Evolutionary conservation across 495 filamentous ascomycete species (phyloP).

Genomic region (Lasiosphaeria hispida): DNA sequence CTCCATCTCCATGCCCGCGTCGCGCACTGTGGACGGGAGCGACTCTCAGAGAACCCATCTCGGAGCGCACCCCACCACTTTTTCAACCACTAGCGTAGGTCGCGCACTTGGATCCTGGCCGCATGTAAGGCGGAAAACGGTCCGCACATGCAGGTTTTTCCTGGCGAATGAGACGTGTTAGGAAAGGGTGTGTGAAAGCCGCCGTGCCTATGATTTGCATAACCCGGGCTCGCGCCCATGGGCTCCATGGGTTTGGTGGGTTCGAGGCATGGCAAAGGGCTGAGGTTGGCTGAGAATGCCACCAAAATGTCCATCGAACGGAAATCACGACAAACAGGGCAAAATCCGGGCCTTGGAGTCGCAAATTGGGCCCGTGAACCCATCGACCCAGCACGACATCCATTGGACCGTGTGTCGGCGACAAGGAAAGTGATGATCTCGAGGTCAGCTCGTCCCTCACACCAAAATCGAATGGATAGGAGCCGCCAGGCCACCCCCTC

Average conservation of each 20-base stretch:
- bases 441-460: constrained; percentile 20
- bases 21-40: constrained; percentile 7
- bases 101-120: constrained; percentile 30
- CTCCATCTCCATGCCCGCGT: constrained; percentile 1
- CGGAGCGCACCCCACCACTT: constrained; percentile 1
- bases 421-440: constrained; percentile 18
- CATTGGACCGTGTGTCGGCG: constrained; percentile 13
- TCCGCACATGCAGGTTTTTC: constrained; percentile 37
- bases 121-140: constrained; percentile 45
- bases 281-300: background rate
- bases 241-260: constrained; percentile 8
- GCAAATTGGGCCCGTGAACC: background rate
- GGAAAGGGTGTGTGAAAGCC: constrained; percentile 20
- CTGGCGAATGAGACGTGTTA: constrained; percentile 33
- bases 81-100: constrained; percentile 18
- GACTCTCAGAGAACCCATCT: too few species aligned
- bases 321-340: background rate
- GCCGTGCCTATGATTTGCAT: constrained; percentile 39
- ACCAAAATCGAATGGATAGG: constrained; percentile 23
- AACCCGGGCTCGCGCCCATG: constrained; percentile 26
- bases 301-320: background rate
- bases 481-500: constrained; percentile 27
- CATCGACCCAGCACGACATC: constrained; percentile 1
- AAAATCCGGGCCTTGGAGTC: background rate
- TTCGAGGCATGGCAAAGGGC: constrained; percentile 13